Evolutionary conservation across 108 stramenopile species (phyloP).

Genomic region (Craspedostauros australis): DNA sequence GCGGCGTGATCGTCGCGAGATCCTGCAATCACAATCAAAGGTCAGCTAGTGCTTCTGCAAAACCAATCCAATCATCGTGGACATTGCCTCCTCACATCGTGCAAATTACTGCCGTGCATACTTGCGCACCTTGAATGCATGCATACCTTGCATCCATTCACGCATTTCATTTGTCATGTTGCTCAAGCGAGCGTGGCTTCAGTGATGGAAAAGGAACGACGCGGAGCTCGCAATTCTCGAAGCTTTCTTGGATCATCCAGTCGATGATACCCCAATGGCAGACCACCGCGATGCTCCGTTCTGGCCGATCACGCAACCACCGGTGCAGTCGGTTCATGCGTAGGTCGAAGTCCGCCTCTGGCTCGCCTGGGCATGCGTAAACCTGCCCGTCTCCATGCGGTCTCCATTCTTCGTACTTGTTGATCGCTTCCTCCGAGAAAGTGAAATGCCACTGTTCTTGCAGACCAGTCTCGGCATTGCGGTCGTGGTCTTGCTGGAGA

Average conservation of each 20-base stretch:
- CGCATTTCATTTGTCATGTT: too few species aligned
- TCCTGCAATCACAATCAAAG: too few species aligned
- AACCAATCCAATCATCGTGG: too few species aligned
- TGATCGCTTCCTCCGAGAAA: constrained; percentile 4
- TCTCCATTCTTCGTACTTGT: constrained; percentile 45
- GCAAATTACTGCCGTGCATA: too few species aligned
- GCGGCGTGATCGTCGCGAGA: too few species aligned
- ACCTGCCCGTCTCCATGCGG: constrained; percentile 38
- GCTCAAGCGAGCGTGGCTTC: constrained; percentile 2
- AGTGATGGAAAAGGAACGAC: constrained; percentile 12
- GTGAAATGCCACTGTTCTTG: constrained; percentile 17
- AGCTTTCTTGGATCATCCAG: constrained; percentile 35
- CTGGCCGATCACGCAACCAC: constrained; percentile 27
- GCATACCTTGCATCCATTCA: too few species aligned
- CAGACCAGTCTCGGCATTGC: background rate
- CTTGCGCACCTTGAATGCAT: too few species aligned
- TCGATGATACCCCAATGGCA: constrained; percentile 62
- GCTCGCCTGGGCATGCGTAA: constrained; percentile 53
- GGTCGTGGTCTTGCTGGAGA: background rate
- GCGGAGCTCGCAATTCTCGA: constrained; percentile 47
- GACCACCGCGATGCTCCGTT: constrained; percentile 39
- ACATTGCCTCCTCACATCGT: too few species aligned
- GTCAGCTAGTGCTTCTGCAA: too few species aligned
- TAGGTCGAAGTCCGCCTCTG: constrained; percentile 30
- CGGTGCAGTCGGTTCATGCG: constrained; percentile 40